phyloP scores from a whole-genome alignment of 139 green algal species.

The Chlorella vulgaris region DNA sequence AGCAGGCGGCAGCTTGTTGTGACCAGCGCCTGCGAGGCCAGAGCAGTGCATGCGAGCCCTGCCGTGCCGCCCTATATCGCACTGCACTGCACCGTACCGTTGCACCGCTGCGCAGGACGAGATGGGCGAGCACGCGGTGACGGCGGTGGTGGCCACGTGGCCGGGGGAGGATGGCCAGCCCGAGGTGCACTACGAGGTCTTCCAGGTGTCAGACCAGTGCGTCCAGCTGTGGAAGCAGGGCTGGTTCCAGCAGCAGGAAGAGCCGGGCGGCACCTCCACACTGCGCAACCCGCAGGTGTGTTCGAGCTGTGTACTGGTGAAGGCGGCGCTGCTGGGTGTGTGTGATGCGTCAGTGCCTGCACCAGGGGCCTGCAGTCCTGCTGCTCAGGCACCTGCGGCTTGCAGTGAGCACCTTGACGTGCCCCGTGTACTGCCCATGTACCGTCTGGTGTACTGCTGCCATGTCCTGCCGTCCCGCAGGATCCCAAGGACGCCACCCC shows the following conservation, averaged over 20 bases:
- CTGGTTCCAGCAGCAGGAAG: slow-evolving; percentile 68
- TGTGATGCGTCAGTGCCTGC: too few relatives aligned
- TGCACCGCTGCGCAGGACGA: slow-evolving; percentile 56
- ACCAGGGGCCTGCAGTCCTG: too few relatives aligned
- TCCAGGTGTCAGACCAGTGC: slow-evolving; percentile 72
- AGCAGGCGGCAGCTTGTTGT: too few relatives aligned
- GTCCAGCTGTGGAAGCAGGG: slow-evolving; percentile 81
- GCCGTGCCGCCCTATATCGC: background rate
- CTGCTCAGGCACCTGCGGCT: too few relatives aligned
- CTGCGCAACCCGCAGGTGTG: slow-evolving; percentile 61
- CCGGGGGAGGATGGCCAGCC: slow-evolving; percentile 25
- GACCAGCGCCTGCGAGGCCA: too few relatives aligned
- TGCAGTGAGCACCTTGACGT: too few relatives aligned
- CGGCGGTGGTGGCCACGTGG: slow-evolving; percentile 84
- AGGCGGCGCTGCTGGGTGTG: background rate
- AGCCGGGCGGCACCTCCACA: slow-evolving; percentile 25
- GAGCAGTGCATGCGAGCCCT: too few relatives aligned
- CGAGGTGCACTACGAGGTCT: slow-evolving; percentile 81
- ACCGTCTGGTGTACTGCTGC: too few relatives aligned
- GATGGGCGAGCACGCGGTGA: slow-evolving; percentile 78
- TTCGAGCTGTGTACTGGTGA: background rate
- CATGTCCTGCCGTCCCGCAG: slow-evolving; percentile 32
- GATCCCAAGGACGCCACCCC: slow-evolving; percentile 70
- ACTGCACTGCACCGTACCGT: background rate
- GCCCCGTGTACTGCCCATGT: too few relatives aligned